Evolutionary conservation across 768 basidiomycete genomes (phyloP).

Genomic region (Tylopilus plumbeoviolaceoides): DNA sequence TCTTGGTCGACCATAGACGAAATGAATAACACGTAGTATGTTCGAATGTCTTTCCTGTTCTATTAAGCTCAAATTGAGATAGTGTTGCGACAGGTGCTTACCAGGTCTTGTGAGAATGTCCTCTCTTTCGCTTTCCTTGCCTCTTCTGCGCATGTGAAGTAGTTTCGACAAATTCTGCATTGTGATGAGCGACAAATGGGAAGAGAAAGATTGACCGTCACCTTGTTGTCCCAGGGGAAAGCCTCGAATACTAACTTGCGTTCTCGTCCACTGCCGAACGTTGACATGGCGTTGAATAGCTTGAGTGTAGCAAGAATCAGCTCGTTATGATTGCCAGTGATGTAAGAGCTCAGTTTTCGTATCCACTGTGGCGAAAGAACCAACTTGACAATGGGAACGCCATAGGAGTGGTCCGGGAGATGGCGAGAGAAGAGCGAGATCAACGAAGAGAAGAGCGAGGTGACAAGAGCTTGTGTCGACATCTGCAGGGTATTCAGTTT

Average conservation of each 20-base stretch:
- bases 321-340: constrained; percentile 61
- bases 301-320: constrained; percentile 63
- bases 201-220: constrained; percentile 18
- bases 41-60: constrained; percentile 63
- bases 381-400: constrained; percentile 57
- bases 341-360: constrained; percentile 56
- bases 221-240: constrained; percentile 81
- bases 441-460: constrained; percentile 56
- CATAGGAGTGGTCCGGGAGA: constrained; percentile 61
- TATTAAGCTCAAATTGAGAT: background rate
- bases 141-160: constrained; percentile 64
- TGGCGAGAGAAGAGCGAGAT: constrained; percentile 62
- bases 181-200: background rate
- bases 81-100: constrained; percentile 20
- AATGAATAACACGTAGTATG: constrained; percentile 67
- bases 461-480: constrained; percentile 39
- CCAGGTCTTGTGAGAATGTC: constrained; percentile 56
- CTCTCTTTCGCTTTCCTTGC: constrained; percentile 35
- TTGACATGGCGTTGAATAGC: constrained; percentile 56
- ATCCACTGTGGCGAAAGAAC: constrained; percentile 54
- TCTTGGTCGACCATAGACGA: constrained; percentile 63
- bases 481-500: constrained; percentile 29
- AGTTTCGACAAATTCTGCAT: constrained; percentile 61
- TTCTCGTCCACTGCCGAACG: constrained; percentile 64
- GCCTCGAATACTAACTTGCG: constrained; percentile 57